Base-by-base conservation (phyloP, 225 moss, liverwort and hornwort genomes). In the Marchantia paleacea region DNA sequence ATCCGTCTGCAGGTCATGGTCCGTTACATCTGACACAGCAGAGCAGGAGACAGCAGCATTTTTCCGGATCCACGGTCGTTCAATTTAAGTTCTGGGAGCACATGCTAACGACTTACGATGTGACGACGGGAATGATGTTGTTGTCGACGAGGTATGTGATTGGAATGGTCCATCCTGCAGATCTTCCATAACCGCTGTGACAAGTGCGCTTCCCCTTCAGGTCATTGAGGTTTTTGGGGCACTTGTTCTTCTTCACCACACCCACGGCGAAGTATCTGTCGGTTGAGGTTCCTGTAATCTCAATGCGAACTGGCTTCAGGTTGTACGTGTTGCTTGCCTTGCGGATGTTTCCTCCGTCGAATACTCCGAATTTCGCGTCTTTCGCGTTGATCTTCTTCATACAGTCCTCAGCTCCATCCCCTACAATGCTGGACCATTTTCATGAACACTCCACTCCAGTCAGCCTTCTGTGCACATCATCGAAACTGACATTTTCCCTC, bases 161-260 rank as follows among this genome's bases (percentile, higher is more conserved):
- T 7, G 89, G 89, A 1, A 89, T 77, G 22, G 79, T 85, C 89
- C 88, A 89, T 3, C 89, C 88, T 14, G 89, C 85, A 10, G 87
- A 83, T 15, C 89, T 70, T 3, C 79, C 85, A 70, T 89, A 89
- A 7, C 89, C 89, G 52, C 81, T 88, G 85, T 89, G 89, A 72
- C 89, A 89, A 1, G 89, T 88, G 12, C 85, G 81, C 73, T 88
- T 89, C 2, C 88, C 89, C 19, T 51, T 85, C 0, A 88, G 73
- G 55, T 83, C 82, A 1, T 69, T 11, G 7, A 88, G 61, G 8
- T 20, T 70, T 51, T 64, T 49, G 13, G 89, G 79, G 68, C 79
- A 79, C 18, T 69, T 50, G 47, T 52, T 30, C 52, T 66, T 68
- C 64, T 79, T 79, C 79, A 79, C 79, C 11, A 79, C 29, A 26